phyloP scores from a whole-genome alignment of 2,329 filamentous ascomycete genomes.

The Plectosphaerella cucumerina region DNA sequence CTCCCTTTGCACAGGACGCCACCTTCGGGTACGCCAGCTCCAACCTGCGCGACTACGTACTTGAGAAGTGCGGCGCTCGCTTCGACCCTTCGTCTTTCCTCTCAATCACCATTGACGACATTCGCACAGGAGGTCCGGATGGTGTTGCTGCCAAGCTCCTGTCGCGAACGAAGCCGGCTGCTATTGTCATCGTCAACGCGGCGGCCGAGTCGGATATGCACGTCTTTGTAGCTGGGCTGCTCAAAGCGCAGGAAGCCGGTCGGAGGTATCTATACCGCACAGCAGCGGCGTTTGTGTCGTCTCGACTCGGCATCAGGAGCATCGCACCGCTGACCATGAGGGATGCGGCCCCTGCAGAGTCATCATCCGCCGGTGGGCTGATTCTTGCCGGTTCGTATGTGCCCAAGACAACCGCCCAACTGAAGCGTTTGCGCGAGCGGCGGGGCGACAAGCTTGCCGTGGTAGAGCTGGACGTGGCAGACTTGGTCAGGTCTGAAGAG shows the following conservation, averaged over 20 bases:
- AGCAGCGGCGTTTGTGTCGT: constrained; percentile 37
- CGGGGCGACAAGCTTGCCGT: constrained; percentile 10
- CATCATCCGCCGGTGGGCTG: constrained; percentile 35
- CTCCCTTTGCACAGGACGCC: constrained; percentile 53
- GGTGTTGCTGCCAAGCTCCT: constrained; percentile 19
- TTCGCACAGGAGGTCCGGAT: constrained; percentile 30
- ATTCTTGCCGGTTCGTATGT: constrained; percentile 56
- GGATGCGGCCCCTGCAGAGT: constrained; percentile 10
- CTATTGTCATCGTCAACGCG: constrained; percentile 47
- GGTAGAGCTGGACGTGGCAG: constrained; percentile 13
- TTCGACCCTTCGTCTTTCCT: constrained; percentile 19
- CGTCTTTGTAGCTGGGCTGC: constrained; percentile 45
- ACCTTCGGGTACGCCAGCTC: constrained; percentile 54
- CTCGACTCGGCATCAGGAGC: constrained; percentile 45
- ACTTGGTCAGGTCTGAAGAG: constrained; percentile 7
- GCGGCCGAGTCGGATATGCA: constrained; percentile 51
- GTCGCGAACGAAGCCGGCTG: constrained; percentile 17
- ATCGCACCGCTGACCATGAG: constrained; percentile 45
- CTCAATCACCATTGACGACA: constrained; percentile 31
- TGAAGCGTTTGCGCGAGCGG: constrained; percentile 12
- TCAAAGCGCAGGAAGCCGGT: constrained; percentile 26
- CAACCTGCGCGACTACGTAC: constrained; percentile 46
- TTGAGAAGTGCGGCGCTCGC: constrained; percentile 39
- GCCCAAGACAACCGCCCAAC: constrained; percentile 49
- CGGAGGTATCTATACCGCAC: constrained; percentile 34